Evolutionary conservation across 345 rosid species (phyloP), one percentile per base, ranked within the genome.

Genomic region (Gossypium longicalyx): DNA sequence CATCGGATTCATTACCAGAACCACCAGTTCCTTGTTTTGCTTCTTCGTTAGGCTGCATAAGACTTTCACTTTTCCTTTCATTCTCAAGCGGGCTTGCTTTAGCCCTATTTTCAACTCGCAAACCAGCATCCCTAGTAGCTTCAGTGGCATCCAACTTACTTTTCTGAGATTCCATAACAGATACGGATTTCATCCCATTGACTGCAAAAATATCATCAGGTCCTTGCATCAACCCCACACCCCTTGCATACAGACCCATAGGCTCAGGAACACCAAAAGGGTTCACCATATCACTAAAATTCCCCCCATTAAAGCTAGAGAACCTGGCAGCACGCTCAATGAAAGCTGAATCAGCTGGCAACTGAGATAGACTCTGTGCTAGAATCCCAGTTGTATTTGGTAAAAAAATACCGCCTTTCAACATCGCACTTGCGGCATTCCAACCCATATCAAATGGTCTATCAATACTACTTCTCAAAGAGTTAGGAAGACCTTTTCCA

Each of bases 261-360:
- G 93, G 52, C 52, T 90, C 97, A 34, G 88, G 82, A 72, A 82
- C 57, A 77, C 85, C 85, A 70, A 88, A 87, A 77, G 93, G 84
- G 70, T 79, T 88, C 82, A 85, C 82, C 89, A 87, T 81, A 74
- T 91, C 96, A 80, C 86, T 80, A 74, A 90, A 87, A 81, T 82
- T 89, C 43, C 97, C 97, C 78, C 91, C 88, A 63, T 79, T 84
- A 74, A 95, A 93, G 68, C 90, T 86, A 0, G 99, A 95, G 83
- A 90, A 89, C 85, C 91, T 82, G n/a, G 97, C 97, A 0, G 97
- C 98, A 60, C 97, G 93, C 87, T 95, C 98, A 75, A 91, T 92
- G 80, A 95, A 92, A 0, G 89, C 94, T n/a, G 97, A 86, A 86
- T 92, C 97, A 74, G 93, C 83, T 25, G 98, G 97, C 74, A 95